These are phyloP conservation scores for Teunomyces pallodes DNA, from an alignment of 805 yeast genomes.

Conservation along the genomic window DNA sequence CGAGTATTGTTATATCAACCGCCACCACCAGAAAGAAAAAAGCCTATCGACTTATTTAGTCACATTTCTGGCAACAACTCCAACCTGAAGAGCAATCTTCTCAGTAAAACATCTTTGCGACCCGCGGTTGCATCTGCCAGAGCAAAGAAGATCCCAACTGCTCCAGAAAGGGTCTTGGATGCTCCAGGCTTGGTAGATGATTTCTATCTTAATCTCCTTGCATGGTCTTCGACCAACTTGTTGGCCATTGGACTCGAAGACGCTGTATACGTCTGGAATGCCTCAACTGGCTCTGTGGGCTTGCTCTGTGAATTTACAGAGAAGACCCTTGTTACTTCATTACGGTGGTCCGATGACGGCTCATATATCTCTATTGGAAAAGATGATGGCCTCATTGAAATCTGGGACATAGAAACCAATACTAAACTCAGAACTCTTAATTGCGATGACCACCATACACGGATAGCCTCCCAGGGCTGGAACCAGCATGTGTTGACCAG, in stretches of 20 bases:
- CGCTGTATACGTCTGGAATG: conserved; percentile 90
- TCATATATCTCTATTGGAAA: conserved; percentile 80
- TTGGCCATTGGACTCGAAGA: conserved; percentile 87
- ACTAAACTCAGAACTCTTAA: conserved; percentile 76
- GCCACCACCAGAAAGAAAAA: conserved; percentile 65
- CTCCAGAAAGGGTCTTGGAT: conserved; percentile 90
- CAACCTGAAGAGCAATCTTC: conserved; percentile 23
- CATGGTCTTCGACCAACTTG: conserved; percentile 82
- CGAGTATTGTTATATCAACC: conserved; percentile 85
- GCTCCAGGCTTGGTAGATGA: conserved; percentile 96
- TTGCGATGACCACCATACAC: conserved; percentile 57
- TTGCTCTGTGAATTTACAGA: conserved; percentile 53
- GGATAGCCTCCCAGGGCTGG: conserved; percentile 88
- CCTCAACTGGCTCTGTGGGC: conserved; percentile 74
- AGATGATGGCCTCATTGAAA: conserved; percentile 79
- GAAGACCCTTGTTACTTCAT: conserved; percentile 59
- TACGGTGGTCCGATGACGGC: conserved; percentile 91
- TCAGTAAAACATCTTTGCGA: conserved; percentile 31
- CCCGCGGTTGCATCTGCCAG: conserved; percentile 61
- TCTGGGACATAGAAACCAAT: conserved; percentile 87
- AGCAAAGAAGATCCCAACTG: conserved; percentile 74
- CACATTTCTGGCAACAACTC: conserved; percentile 16
- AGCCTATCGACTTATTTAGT: conserved; percentile 32
- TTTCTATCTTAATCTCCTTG: conserved; percentile 79
- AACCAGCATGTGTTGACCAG: conserved; percentile 72